Evolutionary conservation across 768 basidiomycete species (phyloP), one percentile per base, ranked within the genome.

Genomic region (Rubroboletus pulcherrimus): DNA sequence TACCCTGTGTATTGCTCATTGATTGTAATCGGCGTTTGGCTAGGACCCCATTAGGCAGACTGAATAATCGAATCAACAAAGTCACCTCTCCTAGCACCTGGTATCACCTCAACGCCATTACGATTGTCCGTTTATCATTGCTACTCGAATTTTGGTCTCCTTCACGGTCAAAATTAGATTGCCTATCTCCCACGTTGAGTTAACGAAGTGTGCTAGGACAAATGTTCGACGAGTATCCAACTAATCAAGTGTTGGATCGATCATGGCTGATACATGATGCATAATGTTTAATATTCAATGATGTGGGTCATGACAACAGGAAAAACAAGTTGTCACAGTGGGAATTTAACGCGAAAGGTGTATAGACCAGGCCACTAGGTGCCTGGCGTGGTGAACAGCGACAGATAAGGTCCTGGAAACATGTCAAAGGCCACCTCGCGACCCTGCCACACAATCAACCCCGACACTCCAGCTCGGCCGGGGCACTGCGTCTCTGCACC

Each of bases 401-500:
- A 40, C 50, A 37, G 17, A 30, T 34, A 37, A 33, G 12, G 21
- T 34, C 35, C n/a, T 24, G 11, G 11, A 26, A 38, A 34, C 30
- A 21, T 31, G 30, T 47, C 69, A 87, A 70, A 88, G 86, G 31
- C 78, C 81, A 33, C 84, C 85, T 6, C 82, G 80, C 57, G 76
- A 70, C 42, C 89, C 77, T 43, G 83, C 76, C 14, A 82, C 81
- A 63, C 84, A 82, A 60, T 78, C 73, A 65, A 87, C 87, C 40
- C 81, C 83, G 42, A 65, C 58, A 42, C 74, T 67, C 12, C 38
- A 87, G 69, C 65, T 88, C 83, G 11, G 83, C 83, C 24, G 85
- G 86, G 9, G 84, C 84, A 64, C 85, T 86, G 61, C 77, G 76
- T 49, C 86, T 78, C 67, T 76, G 81, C 68, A 73, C 75, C 58